Evolutionary conservation across 2,329 filamentous ascomycete species (phyloP), one percentile per base, ranked within the genome.

Genomic region (Fusarium paranaense): DNA sequence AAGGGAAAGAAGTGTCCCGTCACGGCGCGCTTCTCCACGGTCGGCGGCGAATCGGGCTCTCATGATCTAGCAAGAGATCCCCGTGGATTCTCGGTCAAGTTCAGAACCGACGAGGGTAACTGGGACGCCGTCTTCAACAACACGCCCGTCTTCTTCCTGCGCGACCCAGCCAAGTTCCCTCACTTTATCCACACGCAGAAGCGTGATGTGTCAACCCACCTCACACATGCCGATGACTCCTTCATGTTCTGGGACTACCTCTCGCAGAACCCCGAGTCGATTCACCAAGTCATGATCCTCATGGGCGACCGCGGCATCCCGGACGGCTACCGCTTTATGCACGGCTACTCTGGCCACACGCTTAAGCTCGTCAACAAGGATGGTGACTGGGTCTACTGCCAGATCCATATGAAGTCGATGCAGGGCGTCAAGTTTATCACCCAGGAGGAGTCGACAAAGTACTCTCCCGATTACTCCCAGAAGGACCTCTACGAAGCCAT

Each of bases 111-210:
- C 1, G 72, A 74, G 8, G 71, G 72, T 4, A 74, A 61, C 0
- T 22, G 63, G 5, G 72, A 74, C 3, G 35, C 32, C 32, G 72
- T 74, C 1, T 66, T 59, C 11, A 74, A 74, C 16, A 94, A 94
- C 80, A 93, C 91, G 0, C 92, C 92, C 0, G 89, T 94, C 4
- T 95, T 94, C 86, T 94, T 95, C 82, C 79, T 94, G n/a, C 86
- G 92, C 62, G 92, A 94, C 71, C 91, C 92, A 0, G 87, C 90
- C 72, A 94, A 94, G 81, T 94, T 93, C 79, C 92, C 92, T 27
- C 85, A 91, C 78, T 92, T 94, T 78, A 94, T 94, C 62, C 92
- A 94, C 80, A 93, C 92, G 0, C 92, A 94, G 80, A 94, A 94
- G 86, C 87, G 92, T n/a, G 86, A 94, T 77, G 20, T 54, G 16